A percentile compares a stretch with the other conserved stretches of the same genome.
Evolutionary conservation across 2,329 filamentous ascomycete genomes (phyloP).

Genomic region (Epichloe coenophiala): DNA sequence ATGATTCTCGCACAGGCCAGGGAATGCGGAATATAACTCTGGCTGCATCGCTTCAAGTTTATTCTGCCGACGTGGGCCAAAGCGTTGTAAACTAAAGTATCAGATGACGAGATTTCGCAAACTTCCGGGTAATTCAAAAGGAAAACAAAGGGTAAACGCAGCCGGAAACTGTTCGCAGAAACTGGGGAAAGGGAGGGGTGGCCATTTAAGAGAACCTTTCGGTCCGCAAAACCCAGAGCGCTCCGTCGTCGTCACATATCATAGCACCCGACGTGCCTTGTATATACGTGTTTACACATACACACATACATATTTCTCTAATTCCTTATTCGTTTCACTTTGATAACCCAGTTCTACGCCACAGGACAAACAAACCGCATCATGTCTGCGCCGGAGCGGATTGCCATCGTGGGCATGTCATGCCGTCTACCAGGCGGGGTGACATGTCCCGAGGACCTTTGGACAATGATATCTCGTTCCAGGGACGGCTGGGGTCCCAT

Average conservation of each 20-base stretch:
- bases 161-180: too few species aligned
- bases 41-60: background rate
- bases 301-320: too few species aligned
- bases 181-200: too few species aligned
- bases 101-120: background rate
- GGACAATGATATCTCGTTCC: slow-evolving; percentile 6
- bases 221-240: background rate
- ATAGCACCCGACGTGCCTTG: background rate
- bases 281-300: background rate
- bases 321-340: background rate
- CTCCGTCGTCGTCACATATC: too few species aligned
- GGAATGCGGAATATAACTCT: background rate
- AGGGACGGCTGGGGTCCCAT: slow-evolving; percentile 1
- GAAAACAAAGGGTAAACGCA: too few species aligned
- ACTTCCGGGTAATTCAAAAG: too few species aligned
- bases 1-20: too few species aligned
- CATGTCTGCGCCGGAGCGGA: slow-evolving; percentile 3
- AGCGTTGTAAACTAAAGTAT: background rate
- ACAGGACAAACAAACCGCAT: background rate
- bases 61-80: background rate
- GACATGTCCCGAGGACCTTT: slow-evolving; percentile 9
- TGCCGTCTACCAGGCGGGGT: slow-evolving; percentile 10
- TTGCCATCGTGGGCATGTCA: slow-evolving; percentile 12
- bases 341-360: background rate
- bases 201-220: background rate